Base-by-base conservation (phyloP, 1,139 yeast species). In the Suhomyces bribrorum region DNA sequence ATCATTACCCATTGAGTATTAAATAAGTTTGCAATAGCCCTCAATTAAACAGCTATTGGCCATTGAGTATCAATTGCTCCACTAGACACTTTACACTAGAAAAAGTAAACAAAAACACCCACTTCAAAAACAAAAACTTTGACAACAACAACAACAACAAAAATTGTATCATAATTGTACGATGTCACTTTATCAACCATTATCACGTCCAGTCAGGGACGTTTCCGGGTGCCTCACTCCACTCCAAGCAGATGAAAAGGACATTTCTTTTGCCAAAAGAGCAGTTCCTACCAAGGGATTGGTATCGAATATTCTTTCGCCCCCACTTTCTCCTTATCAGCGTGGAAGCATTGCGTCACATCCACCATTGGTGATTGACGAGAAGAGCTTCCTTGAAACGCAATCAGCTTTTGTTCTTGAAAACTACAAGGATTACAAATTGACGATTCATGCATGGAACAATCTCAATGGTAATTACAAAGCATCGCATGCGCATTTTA, bases 271-370 rank as follows among this genome's bases (percentile, higher is more conserved):
- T 35, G 18, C 39, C 29, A 40, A 40, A 26, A 32, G 39, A 31
- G 27, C 20, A 8, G 26, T 26, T 6, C 26, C 37, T 22, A 14
- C 28, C 18, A 29, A 35, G 20, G 32, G 34, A 5, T 20, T 29
- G 29, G 13, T 32, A 16, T 18, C 40, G 26, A 40, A 40, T 14
- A 40, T 79, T 41, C 78, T 83, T 38, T 81, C 86, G 2, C 87
- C 87, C 9, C 87, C 87, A 29, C 62, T 80, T 45, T 80, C 86
- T 2, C 87, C 87, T 34, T 77, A 73, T 53, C 79, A 73, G 36
- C 55, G 69, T 41, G 49, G 49, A 32, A 50, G 56, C 32, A 50
- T 54, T 28, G 41, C 27, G 6, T 31, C 39, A n/a, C 45, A 46
- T 37, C 36, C 40, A 28, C 39, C 46, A 16, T 37, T 31, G 35